Evolutionary conservation across 1,284 basidiomycete genomes (phyloP).

Genomic region (Cutaneotrichosporon cutaneum): DNA sequence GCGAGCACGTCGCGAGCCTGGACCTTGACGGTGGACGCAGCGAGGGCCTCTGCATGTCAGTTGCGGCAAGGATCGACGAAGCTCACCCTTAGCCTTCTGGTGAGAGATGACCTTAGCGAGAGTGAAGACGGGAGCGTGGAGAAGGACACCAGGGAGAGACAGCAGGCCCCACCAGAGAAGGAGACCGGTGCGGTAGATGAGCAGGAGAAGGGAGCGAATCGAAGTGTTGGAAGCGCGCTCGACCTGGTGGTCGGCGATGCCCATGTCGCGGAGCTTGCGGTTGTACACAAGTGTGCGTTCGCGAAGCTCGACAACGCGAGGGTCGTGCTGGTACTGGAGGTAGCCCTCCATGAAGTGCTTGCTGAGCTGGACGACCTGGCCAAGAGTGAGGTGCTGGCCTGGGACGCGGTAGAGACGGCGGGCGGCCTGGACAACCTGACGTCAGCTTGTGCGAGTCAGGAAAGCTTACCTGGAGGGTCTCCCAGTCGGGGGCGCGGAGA

Average conservation of each 20-base stretch:
- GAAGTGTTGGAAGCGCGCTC: slow-evolving; percentile 73
- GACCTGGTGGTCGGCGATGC: slow-evolving; percentile 98
- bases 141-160: slow-evolving; percentile 88
- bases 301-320: slow-evolving; percentile 78
- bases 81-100: slow-evolving; percentile 81
- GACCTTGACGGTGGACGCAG: slow-evolving; percentile 93
- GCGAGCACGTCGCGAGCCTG: slow-evolving; percentile 93
- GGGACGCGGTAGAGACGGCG: slow-evolving; percentile 92
- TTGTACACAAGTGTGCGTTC: slow-evolving; percentile 91
- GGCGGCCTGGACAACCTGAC: slow-evolving; percentile 97
- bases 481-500: slow-evolving; percentile 92
- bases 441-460: not conserved
- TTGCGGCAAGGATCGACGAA: slow-evolving; percentile 13
- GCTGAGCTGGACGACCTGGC: slow-evolving; percentile 96
- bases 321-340: slow-evolving; percentile 88
- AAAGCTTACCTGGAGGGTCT: slow-evolving; percentile 88
- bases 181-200: slow-evolving; percentile 79
- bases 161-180: slow-evolving; percentile 81
- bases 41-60: slow-evolving; percentile 75
- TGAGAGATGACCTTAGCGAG: slow-evolving; percentile 84
- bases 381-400: slow-evolving; percentile 88
- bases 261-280: slow-evolving; percentile 82
- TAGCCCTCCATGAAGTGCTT: slow-evolving; percentile 94
- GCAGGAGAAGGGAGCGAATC: slow-evolving; percentile 83
- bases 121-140: slow-evolving; percentile 95